Evolutionary conservation across 1,284 basidiomycete species (phyloP).

Genomic region (Heterobasidion irregulare): DNA sequence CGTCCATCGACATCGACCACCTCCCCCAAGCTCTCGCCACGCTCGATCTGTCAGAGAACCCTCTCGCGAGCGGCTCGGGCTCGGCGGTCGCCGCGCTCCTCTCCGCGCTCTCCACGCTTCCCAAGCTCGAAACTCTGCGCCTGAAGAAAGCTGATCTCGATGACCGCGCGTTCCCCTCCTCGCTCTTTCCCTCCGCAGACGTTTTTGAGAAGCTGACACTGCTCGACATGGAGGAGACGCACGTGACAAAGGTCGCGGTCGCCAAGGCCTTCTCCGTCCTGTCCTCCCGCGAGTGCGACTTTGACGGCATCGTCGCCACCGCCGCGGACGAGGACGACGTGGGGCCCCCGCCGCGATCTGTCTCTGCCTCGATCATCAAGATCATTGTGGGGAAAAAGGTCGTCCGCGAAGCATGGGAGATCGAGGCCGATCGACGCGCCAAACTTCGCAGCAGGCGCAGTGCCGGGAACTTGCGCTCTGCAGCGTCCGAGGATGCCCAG

Average conservation of each 20-base stretch:
- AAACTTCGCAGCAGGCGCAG: constrained; percentile 21
- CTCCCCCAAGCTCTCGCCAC: constrained; percentile 23
- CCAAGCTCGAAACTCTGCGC: constrained; percentile 48
- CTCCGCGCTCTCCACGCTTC: constrained; percentile 35
- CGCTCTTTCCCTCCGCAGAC: constrained; percentile 25
- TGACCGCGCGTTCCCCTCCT: constrained; percentile 46
- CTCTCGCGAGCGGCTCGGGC: constrained; percentile 17
- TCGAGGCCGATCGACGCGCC: constrained; percentile 54
- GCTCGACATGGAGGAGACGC: constrained; percentile 60
- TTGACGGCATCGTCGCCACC: constrained; percentile 37
- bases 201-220: constrained; percentile 44
- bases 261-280: constrained; percentile 29
- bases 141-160: constrained; percentile 49
- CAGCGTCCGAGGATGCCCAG: constrained; percentile 2
- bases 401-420: constrained; percentile 66
- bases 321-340: constrained; percentile 16
- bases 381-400: constrained; percentile 63
- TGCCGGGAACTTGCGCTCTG: constrained; percentile 10
- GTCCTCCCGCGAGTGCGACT: constrained; percentile 39
- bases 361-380: constrained; percentile 31
- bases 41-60: constrained; percentile 32
- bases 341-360: constrained; percentile 8
- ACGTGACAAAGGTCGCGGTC: constrained; percentile 36
- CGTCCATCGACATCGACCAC: constrained; percentile 42
- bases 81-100: constrained; percentile 27